Base-by-base conservation (phyloP, 2,329 filamentous ascomycete genomes). In the Akanthomyces lecanii region DNA sequence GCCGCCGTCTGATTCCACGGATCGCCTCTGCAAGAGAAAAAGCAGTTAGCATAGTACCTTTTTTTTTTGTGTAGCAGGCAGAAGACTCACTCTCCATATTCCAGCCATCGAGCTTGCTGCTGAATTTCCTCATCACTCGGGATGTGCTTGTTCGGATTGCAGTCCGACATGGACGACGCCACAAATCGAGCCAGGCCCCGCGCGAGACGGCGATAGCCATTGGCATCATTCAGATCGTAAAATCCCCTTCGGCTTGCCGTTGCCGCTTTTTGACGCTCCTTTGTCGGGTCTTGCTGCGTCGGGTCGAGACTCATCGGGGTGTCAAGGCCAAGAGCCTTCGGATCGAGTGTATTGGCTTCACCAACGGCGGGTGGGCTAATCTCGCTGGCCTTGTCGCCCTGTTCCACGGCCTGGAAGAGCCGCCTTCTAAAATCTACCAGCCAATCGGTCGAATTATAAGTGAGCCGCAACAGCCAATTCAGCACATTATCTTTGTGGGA, bases 1-100 rank as follows among this genome's bases (percentile, higher is more conserved):
- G 85, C 85, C 1, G 83, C 82, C 0, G 85, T 88, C 67, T 85
- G 82, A 69, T 87, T 87, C 82, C 84, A 87, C 3, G 83, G 83
- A 67, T 87, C 85, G 63, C 87, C 85, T 63, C 83, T 85, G 55
- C 1, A 44, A 53, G 21, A 3, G 1, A 14, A n/a, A 21, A 38
- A 4, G n/a, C 8, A n/a, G 33, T 48, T 21, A 51, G 28, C 7
- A 44, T 28, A 63, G 71, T 65, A 74, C 67, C 21, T 23, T 36
- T 36, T 4, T 21, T 53, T 16, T 51, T 30, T 30, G 25, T 16
- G 14, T 25, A 33, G 28, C 28, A n/a, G 40, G 23, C 3, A 10
- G 10, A 30, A 18, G 38, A 77, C 82, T 73, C 73, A 86, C 79
- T 86, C 84, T 62, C 87, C 84, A 63, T 85, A 87, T 0, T 87